A percentile compares a stretch with the other conserved stretches of the same genome.
phyloP scores from a whole-genome alignment of 208 protist genomes.

The Trypanosoma avium region DNA sequence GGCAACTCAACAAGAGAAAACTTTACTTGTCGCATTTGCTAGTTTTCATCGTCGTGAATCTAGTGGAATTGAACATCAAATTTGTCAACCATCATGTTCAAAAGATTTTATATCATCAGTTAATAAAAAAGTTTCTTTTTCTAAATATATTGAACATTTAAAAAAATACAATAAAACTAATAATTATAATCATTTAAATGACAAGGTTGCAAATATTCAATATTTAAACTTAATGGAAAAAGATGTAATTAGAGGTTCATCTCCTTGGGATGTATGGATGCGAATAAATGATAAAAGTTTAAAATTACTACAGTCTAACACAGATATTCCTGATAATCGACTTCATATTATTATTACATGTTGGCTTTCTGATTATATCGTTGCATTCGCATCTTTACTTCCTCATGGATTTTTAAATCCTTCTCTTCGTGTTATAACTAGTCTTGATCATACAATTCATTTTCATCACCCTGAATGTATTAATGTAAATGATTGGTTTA shows the following conservation, averaged over 20 bases:
- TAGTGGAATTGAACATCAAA: slow-evolving; percentile 25
- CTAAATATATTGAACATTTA: neutral
- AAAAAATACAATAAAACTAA: neutral
- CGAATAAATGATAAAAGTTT: slow-evolving; percentile 8
- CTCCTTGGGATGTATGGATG: slow-evolving; percentile 31
- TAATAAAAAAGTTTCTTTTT: neutral
- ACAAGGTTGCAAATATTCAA: slow-evolving; percentile 4
- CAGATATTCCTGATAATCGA: slow-evolving; percentile 31
- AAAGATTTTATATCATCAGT: neutral
- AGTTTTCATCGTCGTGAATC: slow-evolving; percentile 37
- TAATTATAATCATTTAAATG: neutral
- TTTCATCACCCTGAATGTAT: slow-evolving; percentile 40
- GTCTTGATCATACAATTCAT: slow-evolving; percentile 63
- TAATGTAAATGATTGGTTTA: slow-evolving; percentile 45
- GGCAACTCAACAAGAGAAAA: slow-evolving; percentile 23
- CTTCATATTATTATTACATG: slow-evolving; percentile 41
- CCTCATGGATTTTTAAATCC: slow-evolving; percentile 27
- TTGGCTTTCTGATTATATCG: slow-evolving; percentile 47
- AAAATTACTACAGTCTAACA: slow-evolving; percentile 1
- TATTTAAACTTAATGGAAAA: slow-evolving; percentile 23
- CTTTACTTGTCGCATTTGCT: slow-evolving; percentile 27
- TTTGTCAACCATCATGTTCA: slow-evolving; percentile 17
- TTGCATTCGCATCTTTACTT: slow-evolving; percentile 35
- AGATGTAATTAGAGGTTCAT: neutral
- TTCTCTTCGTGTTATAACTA: slow-evolving; percentile 34